These are phyloP conservation scores for Lactifluus hygrophoroides DNA, from an alignment of 768 basidiomycete genomes.

Conservation along the genomic window DNA sequence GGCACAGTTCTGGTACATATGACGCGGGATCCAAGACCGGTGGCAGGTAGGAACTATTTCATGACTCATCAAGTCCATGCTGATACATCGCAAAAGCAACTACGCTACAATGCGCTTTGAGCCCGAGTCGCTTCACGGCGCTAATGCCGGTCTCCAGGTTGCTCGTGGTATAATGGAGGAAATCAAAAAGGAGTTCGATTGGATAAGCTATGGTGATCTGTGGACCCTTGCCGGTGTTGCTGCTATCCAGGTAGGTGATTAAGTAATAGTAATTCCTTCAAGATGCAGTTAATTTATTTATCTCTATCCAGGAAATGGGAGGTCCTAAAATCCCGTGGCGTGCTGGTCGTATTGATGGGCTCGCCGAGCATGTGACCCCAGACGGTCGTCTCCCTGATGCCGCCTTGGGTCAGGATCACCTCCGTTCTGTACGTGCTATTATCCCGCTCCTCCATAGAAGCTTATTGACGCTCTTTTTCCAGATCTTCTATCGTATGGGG, in stretches of 20 bases:
- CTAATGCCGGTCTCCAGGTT: conserved; percentile 74
- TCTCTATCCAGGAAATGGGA: conserved; percentile 58
- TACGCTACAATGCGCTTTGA: conserved; percentile 98
- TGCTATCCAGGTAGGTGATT: conserved; percentile 57
- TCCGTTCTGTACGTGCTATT: conserved; percentile 52
- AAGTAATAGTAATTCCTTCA: neutral
- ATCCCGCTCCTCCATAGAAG: neutral
- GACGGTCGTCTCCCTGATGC: conserved; percentile 90
- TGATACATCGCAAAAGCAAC: conserved; percentile 47
- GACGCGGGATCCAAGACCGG: conserved; percentile 72
- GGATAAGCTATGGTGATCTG: conserved; percentile 94
- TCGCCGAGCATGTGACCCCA: conserved; percentile 63
- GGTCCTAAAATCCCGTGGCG: conserved; percentile 94
- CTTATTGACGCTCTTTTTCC: neutral
- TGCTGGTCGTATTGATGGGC: conserved; percentile 85
- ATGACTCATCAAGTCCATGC: conserved; percentile 10
- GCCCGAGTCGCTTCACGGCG: conserved; percentile 76
- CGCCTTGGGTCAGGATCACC: conserved; percentile 71
- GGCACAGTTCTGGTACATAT: conserved; percentile 91
- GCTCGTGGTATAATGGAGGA: conserved; percentile 81
- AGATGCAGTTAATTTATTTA: neutral
- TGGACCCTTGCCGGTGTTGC: conserved; percentile 95
- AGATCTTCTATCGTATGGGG: conserved; percentile 92
- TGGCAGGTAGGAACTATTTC: conserved; percentile 48
- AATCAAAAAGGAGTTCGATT: conserved; percentile 78